Base-by-base conservation (phyloP, 31 red algal species). In the Endocladia muricata region DNA sequence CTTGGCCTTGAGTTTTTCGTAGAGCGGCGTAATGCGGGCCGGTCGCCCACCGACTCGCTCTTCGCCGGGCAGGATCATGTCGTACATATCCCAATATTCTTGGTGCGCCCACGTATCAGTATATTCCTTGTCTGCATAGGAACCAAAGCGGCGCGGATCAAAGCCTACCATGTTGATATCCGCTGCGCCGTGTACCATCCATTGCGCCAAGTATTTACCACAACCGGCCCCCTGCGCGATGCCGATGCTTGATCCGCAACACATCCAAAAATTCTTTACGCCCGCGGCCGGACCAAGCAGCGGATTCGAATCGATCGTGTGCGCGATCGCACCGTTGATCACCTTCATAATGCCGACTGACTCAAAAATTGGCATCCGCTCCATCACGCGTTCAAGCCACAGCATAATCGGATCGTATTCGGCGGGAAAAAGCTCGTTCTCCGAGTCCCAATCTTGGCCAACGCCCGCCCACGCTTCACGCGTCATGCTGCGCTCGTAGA, bases 101-200 rank as follows among this genome's bases (percentile, higher is more conserved):
- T n/a, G n/a, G n/a, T n/a, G n/a, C n/a, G n/a, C n/a, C n/a, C n/a
- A n/a, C n/a, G n/a, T n/a, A n/a, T n/a, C n/a, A n/a, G n/a, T n/a
- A n/a, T n/a, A n/a, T n/a, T n/a, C n/a, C n/a, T n/a, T n/a, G n/a
- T n/a, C n/a, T n/a, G n/a, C n/a, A n/a, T n/a, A n/a, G n/a, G n/a
- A n/a, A n/a, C n/a, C n/a, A 30, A 64, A 64, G 60, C 60, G 60
- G 17, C 60, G 60, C 13, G 60, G 60, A 30, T 64, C 60, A 30
- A 64, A 23, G 26, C 15, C 25, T 23, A 11, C 13, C 11, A 23
- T 28, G 25, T 64, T 23, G 15, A 11, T 21, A 11, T 64, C 60
- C 15, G 17, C 13, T 23, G 13, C n/a, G 13, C 60, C 60, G 60
- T 64, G 15, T 11, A 64, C 25, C 15, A 64, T 64, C n/a, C 13